Conservation (phyloP, 1,139 yeast species). For the Sugiyamaella castrensis region DNA sequence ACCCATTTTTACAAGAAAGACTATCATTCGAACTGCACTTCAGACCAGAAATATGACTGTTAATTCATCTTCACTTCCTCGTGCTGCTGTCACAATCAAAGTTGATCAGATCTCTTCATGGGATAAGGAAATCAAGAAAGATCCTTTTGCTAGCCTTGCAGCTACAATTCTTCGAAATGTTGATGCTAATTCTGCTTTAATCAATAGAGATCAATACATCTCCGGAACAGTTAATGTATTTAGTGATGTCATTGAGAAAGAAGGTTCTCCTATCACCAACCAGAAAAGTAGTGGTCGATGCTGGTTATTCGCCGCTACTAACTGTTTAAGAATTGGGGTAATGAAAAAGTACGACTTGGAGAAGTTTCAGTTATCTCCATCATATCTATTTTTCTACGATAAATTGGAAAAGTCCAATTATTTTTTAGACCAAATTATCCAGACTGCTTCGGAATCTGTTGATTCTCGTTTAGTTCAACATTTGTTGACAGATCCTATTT, state of each 20-base stretch:
- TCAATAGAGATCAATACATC: conserved; percentile 46
- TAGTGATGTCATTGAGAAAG: conserved; percentile 56
- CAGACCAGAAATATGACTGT: no score
- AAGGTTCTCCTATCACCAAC: conserved; percentile 70
- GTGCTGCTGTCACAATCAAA: conserved; percentile 3
- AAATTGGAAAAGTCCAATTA: conserved; percentile 66
- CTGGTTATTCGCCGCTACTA: conserved; percentile 84
- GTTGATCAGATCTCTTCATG: conserved; percentile 28
- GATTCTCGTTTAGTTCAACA: conserved; percentile 67
- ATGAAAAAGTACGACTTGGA: conserved; percentile 62
- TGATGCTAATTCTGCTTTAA: conserved; percentile 38
- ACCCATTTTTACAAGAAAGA: no score
- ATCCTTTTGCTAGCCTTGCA: conserved; percentile 32
- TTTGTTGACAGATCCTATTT: conserved; percentile 58
- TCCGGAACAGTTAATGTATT: conserved; percentile 45
- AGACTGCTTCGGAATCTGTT: conserved; percentile 58
- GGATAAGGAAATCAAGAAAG: conserved; percentile 28
- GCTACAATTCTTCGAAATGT: conserved; percentile 36
- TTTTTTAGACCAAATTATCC: conserved; percentile 70
- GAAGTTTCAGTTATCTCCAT: conserved; percentile 72
- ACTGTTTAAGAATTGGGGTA: conserved; percentile 61
- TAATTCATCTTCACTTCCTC: no score
- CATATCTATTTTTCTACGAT: conserved; percentile 69
- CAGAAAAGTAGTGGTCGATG: conserved; percentile 78
- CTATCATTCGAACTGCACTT: no score